Evolutionary conservation across 2,329 filamentous ascomycete genomes (phyloP), one percentile per base, ranked within the genome.

Genomic region (Sphaerulina musiva): DNA sequence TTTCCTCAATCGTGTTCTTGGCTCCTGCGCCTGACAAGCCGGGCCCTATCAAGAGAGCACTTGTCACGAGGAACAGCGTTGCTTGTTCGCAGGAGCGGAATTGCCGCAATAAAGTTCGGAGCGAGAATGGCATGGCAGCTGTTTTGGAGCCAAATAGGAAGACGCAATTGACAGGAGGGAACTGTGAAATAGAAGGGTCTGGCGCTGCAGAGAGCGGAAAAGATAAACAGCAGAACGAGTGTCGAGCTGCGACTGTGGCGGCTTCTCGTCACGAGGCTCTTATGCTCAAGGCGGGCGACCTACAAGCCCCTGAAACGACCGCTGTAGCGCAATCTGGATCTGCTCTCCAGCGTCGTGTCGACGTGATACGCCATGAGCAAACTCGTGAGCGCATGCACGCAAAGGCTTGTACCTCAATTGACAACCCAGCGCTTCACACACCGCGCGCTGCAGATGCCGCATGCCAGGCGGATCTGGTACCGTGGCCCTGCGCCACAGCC

Each of bases 401-500:
- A 38, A 7, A 11, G 34, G 34, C 34, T 38, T 4, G 34, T 11
- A 11, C 34, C 10, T 38, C 34, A 38, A n/a, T 38, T 7, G 10
- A 11, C 34, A 9, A 38, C 10, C 2, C 34, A 38, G 34, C 34
- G 10, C 10, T 38, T n/a, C 4, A 5, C 12, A 23, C 14, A 42
- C 40, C 14, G 14, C 20, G 9, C 14, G 20, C 7, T 12, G 34
- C 40, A 17, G 40, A 51, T 4, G 10, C 26, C 29, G 48, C 40
- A n/a, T 51, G 41, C 36, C 48, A 51, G n/a, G 17, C 41, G 17
- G 41, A 51, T 10, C 23, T 44, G 14, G 32, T 23, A 14, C 40
- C 48, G 39, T 51, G 48, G 48, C 48, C 48, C 9, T 51, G 48
- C 12, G 48, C 41, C 7, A 32, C n/a, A 12, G 17, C 29, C 11